Base-by-base conservation (phyloP, 768 basidiomycete genomes). In the Mycena haematopus region DNA sequence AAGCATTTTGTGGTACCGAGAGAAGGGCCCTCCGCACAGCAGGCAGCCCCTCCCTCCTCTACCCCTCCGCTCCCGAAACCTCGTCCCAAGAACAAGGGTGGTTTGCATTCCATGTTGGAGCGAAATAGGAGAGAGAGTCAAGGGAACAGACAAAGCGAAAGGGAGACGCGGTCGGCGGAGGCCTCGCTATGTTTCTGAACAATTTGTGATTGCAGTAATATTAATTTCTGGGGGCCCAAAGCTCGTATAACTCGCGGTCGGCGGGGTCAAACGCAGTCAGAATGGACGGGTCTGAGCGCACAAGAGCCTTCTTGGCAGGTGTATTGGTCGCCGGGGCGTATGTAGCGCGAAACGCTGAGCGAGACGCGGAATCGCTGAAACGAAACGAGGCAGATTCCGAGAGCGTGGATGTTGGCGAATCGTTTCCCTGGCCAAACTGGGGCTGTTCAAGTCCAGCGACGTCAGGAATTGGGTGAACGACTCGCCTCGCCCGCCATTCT, bases 201-300 rank as follows among this genome's bases (percentile, higher is more conserved):
- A 58, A 47, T 19, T 56, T 65, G 54, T 69, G n/a, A 64, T 10
- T 24, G 24, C 56, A 49, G 45, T 31, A 19, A 27, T n/a, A 27
- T 69, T 68, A 79, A 62, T 72, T 69, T 64, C 76, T 81, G 5
- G 89, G 87, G 29, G 80, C 88, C 92, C 92, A 93, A 11, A 93
- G 79, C 47, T 87, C 84, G 68, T 93, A 92, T 22, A 94, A 78
- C 67, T 92, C 88, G 75, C 81, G 86, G 75, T 94, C 92, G 24
- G 82, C 78, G 15, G 85, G 82, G 73, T 93, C 91, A 68, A 94
- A 94, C 65, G 85, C 89, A 35, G 90, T 90, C 58, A 86, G 71
- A 44, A 92, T 77, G 8, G 88, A 76, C 6, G 88, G 83, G 72
- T 93, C 91, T 24, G 85, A 77, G 44, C 88, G 86, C 68, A 92